A percentile compares a stretch with the other conserved stretches of the same genome.
Evolutionary conservation across 23 red algal species (phyloP).

Genomic region (Agarophyton chilense): DNA sequence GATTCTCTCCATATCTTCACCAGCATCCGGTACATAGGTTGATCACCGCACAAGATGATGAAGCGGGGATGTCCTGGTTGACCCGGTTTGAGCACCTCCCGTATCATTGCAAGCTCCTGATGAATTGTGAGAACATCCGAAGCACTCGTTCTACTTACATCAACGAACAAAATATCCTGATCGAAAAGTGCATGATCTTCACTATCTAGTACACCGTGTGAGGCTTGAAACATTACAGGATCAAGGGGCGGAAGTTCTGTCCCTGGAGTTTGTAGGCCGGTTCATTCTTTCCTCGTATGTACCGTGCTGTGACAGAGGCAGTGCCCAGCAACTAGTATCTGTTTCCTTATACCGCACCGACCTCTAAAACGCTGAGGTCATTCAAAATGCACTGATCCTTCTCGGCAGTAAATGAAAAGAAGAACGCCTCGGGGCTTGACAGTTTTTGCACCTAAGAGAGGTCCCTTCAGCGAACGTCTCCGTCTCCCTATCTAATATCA

Average conservation of each 20-base stretch:
- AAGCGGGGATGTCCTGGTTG: not conserved
- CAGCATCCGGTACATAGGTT: constrained; percentile 23
- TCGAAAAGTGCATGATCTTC: not conserved
- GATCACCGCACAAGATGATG: constrained; percentile 13
- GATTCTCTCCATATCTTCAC: constrained; percentile 19
- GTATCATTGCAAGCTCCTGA: not conserved
- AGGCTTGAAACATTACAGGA: not conserved
- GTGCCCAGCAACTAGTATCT: not conserved
- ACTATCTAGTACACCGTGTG: not conserved
- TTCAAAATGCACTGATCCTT: not conserved
- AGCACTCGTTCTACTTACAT: constrained; percentile 14
- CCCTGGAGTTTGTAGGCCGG: not conserved
- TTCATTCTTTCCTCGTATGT: not conserved
- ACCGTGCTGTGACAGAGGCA: not conserved
- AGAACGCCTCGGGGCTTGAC: not conserved
- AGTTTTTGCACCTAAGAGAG: not conserved
- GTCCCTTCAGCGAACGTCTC: too few relatives aligned
- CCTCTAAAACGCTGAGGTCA: not conserved
- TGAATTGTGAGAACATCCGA: constrained; percentile 29
- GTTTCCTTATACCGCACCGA: not conserved
- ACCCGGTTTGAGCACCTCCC: not conserved
- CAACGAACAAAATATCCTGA: constrained; percentile 16
- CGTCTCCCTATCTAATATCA: not conserved
- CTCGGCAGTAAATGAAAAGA: not conserved
- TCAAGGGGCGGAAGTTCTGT: not conserved